Evolutionary conservation across 1,284 basidiomycete genomes (phyloP), one percentile per base, ranked within the genome.

Genomic region (Tranzscheliella williamsii): DNA sequence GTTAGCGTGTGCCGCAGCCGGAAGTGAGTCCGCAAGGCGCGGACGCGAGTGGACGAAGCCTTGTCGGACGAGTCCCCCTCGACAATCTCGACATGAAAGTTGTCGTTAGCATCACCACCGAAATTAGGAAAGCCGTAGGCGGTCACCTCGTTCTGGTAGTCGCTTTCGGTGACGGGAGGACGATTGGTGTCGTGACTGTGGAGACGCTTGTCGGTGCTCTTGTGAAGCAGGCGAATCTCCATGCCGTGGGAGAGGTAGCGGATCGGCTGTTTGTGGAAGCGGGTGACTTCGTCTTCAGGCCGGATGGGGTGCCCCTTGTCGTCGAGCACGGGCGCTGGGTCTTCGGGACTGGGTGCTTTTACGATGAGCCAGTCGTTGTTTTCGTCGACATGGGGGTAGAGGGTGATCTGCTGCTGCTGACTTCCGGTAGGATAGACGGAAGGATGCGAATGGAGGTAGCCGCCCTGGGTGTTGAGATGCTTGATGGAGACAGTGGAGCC

Each of bases 101-200:
- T 91, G 78, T 98, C 94, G 78, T 98, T 97, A 42, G 86, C 84
- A 74, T 97, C 94, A 13, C 91, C 91, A 0, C 79, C 69, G 16
- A 87, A 95, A n/a, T 86, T 87, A 1, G 85, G 81, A 81, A 90
- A 87, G 3, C 95, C 95, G 72, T 99, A 99, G 1, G 82, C 91
- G 1, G 92, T 94, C 0, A 97, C 93, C 78, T 99, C 95, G 74
- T 97, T 94, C 81, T 98, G 95, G 82, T 96, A 99, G 69, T 99
- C 95, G 43, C 95, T 91, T 51, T 98, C 94, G 37, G 90, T 92
- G n/a, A 98, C 86, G 13, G 93, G 92, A 3, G 95, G 90, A 29
- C 94, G 87, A 49, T 70, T 52, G 64, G 88, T 80, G 67, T 96
- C 92, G 79, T 99, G 95, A 38, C 90, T 92, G 81, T 98, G 95